Evolutionary conservation across 352 stramenopile genomes (phyloP), one percentile per base, ranked within the genome.

Genomic region (Elongisporangium undulatum): DNA sequence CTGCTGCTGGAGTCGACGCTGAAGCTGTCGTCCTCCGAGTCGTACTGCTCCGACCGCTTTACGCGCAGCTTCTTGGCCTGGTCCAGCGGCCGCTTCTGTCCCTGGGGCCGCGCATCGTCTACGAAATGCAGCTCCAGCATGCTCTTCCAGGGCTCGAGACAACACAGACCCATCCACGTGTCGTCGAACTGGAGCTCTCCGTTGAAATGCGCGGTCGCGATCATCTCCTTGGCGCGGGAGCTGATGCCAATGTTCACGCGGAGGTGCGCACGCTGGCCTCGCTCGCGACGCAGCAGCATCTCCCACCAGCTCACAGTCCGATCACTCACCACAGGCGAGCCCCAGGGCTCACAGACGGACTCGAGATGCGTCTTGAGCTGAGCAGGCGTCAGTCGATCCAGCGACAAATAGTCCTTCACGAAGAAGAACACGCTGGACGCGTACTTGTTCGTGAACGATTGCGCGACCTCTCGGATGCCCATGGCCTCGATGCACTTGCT

Each of bases 381-480:
- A 16, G 39, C 16, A 1, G 34, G 13, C 9, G 19, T 48, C 2
- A 59, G 41, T 20, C 17, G 45, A 17, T 59, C 54, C 20, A 59
- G 41, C 2, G n/a, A 17, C n/a, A 59, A n/a, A 19, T 52, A 59
- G 38, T 51, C 20, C 3, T 53, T 52, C 34, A 59, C 34, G 10
- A 59, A 52, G 54, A 59, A 59, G 41, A 59, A 59, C 54, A 48
- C 54, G 7, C 16, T 34, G 6, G 38, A 34, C 22, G 54, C 54
- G 9, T 52, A 41, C 21, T 49, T 26, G 19, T 49, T 50, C 20
- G 39, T 23, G 20, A 59, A 8, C 34, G 38, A 20, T 7, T 39
- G 21, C 8, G 54, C 54, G 54, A 59, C 54, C 15, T 49, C 54
- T 20, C 29, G 19, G 15, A 59, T 48, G 15, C 54, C 54, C n/a